Conservation (phyloP, 1,284 basidiomycete genomes). For the Entoloma clypeatum region DNA sequence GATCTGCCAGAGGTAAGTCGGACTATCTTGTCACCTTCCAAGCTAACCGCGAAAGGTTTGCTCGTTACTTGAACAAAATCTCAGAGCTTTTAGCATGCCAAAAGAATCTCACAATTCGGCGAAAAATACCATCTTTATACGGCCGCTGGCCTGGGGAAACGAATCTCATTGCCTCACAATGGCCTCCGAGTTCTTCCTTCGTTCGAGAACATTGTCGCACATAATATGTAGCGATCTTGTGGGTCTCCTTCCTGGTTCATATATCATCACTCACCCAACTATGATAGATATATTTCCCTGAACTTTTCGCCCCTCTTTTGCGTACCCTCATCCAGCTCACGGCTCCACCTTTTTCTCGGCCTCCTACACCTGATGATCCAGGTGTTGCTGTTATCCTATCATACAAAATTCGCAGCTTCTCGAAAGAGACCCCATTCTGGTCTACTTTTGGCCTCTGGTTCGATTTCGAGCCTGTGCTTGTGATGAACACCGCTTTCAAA, state of each 20-base stretch:
- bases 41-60: slow-evolving; percentile 21
- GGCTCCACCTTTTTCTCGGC: slow-evolving; percentile 39
- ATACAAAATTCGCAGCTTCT: slow-evolving; percentile 75
- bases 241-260: slow-evolving; percentile 23
- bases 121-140: slow-evolving; percentile 32
- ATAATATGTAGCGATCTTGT: slow-evolving; percentile 76
- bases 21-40: background rate
- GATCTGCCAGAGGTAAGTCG: slow-evolving; percentile 60
- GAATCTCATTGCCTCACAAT: slow-evolving; percentile 38
- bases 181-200: slow-evolving; percentile 34
- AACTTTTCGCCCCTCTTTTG: slow-evolving; percentile 66
- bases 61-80: slow-evolving; percentile 51
- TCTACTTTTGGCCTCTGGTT: slow-evolving; percentile 82
- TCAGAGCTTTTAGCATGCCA: slow-evolving; percentile 23
- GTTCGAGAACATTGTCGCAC: slow-evolving; percentile 43
- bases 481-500: slow-evolving; percentile 18
- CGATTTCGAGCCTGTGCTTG: slow-evolving; percentile 59
- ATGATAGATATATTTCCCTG: slow-evolving; percentile 69
- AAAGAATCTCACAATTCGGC: background rate
- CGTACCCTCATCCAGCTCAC: slow-evolving; percentile 67
- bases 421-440: slow-evolving; percentile 81
- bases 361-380: background rate
- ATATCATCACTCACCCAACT: slow-evolving; percentile 11
- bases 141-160: slow-evolving; percentile 68
- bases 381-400: slow-evolving; percentile 47